Evolutionary conservation across 352 stramenopile species (phyloP), one percentile per base, ranked within the genome.

Genomic region (Pythium apleroticum): DNA sequence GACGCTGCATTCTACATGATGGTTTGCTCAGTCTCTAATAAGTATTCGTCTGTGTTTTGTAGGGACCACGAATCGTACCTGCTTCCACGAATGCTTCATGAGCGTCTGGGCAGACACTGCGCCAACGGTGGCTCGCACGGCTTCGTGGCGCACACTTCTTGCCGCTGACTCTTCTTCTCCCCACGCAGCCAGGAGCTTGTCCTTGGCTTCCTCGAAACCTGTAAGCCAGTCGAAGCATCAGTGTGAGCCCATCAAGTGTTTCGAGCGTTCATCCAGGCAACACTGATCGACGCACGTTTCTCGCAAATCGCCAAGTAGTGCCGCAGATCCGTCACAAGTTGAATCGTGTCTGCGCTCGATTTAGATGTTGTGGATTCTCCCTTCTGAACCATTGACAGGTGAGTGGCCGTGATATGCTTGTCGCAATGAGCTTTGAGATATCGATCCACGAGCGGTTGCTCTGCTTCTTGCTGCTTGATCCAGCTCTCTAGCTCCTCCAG

Each of bases 141-240:
- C 46, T 35, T 72, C 33, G 22, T 82, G 78, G 0, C 68, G 68
- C 37, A 55, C 60, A 25, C 69, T 50, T 35, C 77, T 75, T 30
- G 66, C 48, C 1, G 11, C 35, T 7, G 59, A 53, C 54, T 77
- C 66, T 35, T 87, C 78, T 2, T 71, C 54, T 12, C 53, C 58
- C 76, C 76, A 87, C 12, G 74, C 10, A n/a, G 60, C 57, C 17
- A 62, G 39, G 4, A 87, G 41, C 19, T 60, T 73, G 27, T 35
- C 55, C 52, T 72, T 80, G 0, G 68, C 67, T n/a, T 69, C 68
- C 17, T 78, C 72, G 19, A 77, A 69, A 6, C 67, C 78, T 87
- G 22, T 17, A 27, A 27, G 15, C 1, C 25, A 56, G 11, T 3
- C 30, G 52, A 11, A 50, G 14, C 4, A 27, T 56, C 14, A 19